phyloP scores from a whole-genome alignment of 139 green algal species.

The Dunaliella primolecta region DNA sequence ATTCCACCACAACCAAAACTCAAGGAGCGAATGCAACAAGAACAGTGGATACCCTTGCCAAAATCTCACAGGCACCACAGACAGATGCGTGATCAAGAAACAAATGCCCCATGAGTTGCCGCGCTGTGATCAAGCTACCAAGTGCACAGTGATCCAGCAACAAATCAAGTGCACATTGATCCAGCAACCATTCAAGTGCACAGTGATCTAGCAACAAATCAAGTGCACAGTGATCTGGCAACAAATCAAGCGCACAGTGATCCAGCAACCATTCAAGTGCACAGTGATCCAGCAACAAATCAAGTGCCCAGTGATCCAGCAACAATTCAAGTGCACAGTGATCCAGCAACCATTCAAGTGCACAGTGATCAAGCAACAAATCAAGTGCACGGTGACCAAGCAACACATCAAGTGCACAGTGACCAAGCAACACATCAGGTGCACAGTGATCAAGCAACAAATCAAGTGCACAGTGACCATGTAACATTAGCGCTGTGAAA shows the following conservation, averaged over 20 bases:
- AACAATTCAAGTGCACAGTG: no score
- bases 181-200: not conserved
- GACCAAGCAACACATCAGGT: no score
- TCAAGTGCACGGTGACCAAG: not conserved
- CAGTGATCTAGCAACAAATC: no score
- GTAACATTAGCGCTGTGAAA: not conserved
- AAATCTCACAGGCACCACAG: no score
- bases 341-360: not conserved
- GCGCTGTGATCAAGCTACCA: not conserved
- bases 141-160: no score
- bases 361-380: no score
- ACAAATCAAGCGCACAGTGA: not conserved
- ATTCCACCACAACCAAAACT: not conserved
- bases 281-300: not conserved
- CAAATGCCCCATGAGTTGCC: not conserved
- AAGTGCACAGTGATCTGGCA: not conserved
- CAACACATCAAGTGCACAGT: not conserved
- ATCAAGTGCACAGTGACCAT: not conserved
- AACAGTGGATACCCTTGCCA: not conserved
- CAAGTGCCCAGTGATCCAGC: not conserved
- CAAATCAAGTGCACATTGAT: no score
- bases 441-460: not conserved
- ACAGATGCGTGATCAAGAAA: not conserved
- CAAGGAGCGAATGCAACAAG: not conserved
- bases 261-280: no score